Percentiles rank a stretch among this genome's conserved stretches.
phyloP scores from a whole-genome alignment of 306 rosid species.

The Crataegus laevigata region DNA sequence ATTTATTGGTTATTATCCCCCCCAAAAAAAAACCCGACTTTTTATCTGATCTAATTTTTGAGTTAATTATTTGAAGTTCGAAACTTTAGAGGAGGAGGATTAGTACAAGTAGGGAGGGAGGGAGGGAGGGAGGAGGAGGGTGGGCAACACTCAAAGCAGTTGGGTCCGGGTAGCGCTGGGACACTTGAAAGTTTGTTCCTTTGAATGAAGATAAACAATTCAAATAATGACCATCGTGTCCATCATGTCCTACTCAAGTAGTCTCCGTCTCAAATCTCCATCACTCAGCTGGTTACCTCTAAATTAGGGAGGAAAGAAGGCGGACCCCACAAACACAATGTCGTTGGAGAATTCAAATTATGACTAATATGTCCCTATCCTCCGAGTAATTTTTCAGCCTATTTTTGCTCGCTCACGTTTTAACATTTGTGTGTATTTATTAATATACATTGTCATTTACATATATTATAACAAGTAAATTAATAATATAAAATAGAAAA shows the following conservation, averaged over 20 bases:
- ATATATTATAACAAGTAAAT: fast-evolving
- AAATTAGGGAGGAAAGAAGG: not conserved
- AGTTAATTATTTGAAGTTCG: not conserved
- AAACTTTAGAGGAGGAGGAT: not conserved
- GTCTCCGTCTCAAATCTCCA: constrained; percentile 1
- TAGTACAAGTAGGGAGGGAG: not conserved
- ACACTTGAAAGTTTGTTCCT: constrained; percentile 38
- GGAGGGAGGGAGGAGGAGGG: constrained; percentile 1
- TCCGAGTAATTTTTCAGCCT: not conserved
- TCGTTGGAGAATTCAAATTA: constrained; percentile 19
- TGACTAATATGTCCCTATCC: constrained; percentile 3
- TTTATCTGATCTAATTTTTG: not conserved
- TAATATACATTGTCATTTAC: fast-evolving
- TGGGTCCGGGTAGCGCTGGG: constrained; percentile 75
- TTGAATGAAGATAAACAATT: constrained; percentile 34
- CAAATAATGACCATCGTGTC: constrained; percentile 48
- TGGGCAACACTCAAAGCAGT: constrained; percentile 19
- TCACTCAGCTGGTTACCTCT: not conserved
- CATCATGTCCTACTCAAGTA: constrained; percentile 13
- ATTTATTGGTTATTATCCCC: not conserved
- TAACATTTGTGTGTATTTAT: too few species aligned
- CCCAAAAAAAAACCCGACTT: not conserved
- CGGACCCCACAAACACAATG: constrained; percentile 3
- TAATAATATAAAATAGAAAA: too few species aligned
- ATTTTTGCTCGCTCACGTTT: too few species aligned